A percentile compares a stretch with the other conserved stretches of the same genome.
phyloP scores from a whole-genome alignment of 768 basidiomycete species.

The Auricularia heimuer region DNA sequence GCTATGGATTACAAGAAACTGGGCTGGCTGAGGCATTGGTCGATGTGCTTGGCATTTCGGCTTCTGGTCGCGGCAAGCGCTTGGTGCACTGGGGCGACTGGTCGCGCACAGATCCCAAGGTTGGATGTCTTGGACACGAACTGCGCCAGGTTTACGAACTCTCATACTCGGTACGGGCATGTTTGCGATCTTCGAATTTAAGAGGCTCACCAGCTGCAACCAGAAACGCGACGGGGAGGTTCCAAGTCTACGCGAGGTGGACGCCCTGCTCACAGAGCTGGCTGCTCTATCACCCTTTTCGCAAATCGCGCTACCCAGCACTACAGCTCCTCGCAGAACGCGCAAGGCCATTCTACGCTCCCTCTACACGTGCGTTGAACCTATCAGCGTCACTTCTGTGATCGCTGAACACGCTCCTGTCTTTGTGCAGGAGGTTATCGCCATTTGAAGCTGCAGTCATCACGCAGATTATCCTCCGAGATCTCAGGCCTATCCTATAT shows the following conservation, averaged over 20 bases:
- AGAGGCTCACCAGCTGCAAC: slow-evolving; percentile 1
- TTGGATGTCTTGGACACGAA: slow-evolving; percentile 66
- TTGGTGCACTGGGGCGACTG: slow-evolving; percentile 11
- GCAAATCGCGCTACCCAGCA: slow-evolving; percentile 20
- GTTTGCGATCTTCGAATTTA: not conserved
- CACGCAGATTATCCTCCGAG: slow-evolving; percentile 82
- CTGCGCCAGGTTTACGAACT: slow-evolving; percentile 37
- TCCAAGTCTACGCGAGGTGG: slow-evolving; percentile 41
- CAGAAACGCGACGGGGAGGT: slow-evolving; percentile 10
- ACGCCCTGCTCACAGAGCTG: slow-evolving; percentile 63
- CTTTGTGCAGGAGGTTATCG: slow-evolving; percentile 30
- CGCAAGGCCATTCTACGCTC: slow-evolving; percentile 34
- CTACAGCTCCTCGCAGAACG: slow-evolving; percentile 24
- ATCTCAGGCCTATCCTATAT: slow-evolving; percentile 71
- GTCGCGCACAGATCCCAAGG: slow-evolving; percentile 17
- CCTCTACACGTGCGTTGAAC: slow-evolving; percentile 35
- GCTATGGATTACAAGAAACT: slow-evolving; percentile 68
- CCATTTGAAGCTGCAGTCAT: slow-evolving; percentile 58
- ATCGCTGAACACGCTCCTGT: not conserved
- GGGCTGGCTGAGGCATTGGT: slow-evolving; percentile 44
- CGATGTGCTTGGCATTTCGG: slow-evolving; percentile 35
- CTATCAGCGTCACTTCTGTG: not conserved
- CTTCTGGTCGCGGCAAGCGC: slow-evolving; percentile 16
- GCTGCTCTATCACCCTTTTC: slow-evolving; percentile 59
- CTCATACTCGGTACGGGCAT: slow-evolving; percentile 28